A percentile compares a stretch with the other conserved stretches of the same genome.
These are phyloP conservation scores for Solanum aculeatissimum DNA, from an alignment of 305 asterid species.

Conservation along the genomic window DNA sequence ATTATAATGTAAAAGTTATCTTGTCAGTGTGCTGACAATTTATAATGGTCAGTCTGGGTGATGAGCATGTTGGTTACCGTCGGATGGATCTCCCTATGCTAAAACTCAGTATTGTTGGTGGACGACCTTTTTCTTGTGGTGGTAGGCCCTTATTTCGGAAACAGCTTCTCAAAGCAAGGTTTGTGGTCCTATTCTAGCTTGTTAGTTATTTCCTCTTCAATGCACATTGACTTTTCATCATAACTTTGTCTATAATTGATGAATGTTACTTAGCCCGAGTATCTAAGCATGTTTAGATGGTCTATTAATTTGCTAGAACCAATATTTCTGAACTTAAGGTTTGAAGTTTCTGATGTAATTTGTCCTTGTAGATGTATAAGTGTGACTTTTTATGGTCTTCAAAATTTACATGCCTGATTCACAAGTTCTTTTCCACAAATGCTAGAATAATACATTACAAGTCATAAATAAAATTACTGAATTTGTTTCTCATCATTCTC, in stretches of 20 bases:
- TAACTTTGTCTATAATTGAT: neutral
- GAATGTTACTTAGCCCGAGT: neutral
- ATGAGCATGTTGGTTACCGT: constrained; percentile 79
- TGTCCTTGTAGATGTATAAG: neutral
- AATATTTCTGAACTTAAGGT: too few species aligned
- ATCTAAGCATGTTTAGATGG: neutral
- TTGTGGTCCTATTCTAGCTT: constrained; percentile 1
- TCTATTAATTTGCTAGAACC: neutral
- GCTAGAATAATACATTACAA: neutral
- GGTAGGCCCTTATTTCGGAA: constrained; percentile 44
- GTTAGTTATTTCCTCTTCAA: neutral
- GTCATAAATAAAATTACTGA: neutral
- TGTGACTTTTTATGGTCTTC: neutral
- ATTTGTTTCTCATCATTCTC: neutral
- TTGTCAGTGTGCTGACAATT: neutral
- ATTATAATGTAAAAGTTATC: neutral
- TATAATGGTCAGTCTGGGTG: constrained; percentile 59
- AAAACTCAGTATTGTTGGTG: constrained; percentile 81
- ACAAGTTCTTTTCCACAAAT: neutral
- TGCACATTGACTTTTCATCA: neutral
- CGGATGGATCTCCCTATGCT: constrained; percentile 50
- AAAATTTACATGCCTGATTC: neutral
- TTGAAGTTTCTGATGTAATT: neutral
- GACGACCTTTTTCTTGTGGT: constrained; percentile 93
- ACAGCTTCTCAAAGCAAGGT: constrained; percentile 73